Evolutionary conservation across 108 stramenopile genomes (phyloP).

Genomic region (Cylindrotheca closterium): DNA sequence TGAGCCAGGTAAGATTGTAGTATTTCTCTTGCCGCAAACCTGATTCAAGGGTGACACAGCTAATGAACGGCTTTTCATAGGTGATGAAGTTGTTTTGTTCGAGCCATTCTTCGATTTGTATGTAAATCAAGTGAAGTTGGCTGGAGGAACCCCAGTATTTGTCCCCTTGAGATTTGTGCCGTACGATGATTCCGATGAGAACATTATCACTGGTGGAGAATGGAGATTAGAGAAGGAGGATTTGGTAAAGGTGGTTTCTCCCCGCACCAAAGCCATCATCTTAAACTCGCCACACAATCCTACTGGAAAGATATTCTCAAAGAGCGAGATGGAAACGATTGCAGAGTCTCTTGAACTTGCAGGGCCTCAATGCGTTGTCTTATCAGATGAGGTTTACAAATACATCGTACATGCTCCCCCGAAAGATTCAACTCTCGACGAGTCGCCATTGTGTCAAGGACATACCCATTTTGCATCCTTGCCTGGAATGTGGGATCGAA

Average conservation of each 20-base stretch:
- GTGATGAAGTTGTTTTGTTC: constrained; percentile 93
- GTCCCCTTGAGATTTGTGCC: constrained; percentile 78
- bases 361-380: constrained; percentile 68
- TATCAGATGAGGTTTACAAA: constrained; percentile 99
- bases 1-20: constrained; percentile 46
- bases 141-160: constrained; percentile 79
- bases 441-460: constrained; percentile 56
- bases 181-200: constrained; percentile 30
- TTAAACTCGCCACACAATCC: constrained; percentile 98
- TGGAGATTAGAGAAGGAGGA: constrained; percentile 81
- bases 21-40: not conserved
- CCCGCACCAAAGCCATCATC: constrained; percentile 90
- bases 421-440: constrained; percentile 24
- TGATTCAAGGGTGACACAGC: not conserved
- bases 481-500: constrained; percentile 90
- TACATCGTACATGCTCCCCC: constrained; percentile 92
- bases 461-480: constrained; percentile 88
- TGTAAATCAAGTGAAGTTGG: constrained; percentile 81
- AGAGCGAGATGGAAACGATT: constrained; percentile 85
- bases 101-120: constrained; percentile 99
- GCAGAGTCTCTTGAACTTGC: constrained; percentile 77
- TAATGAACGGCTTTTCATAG: constrained; percentile 15
- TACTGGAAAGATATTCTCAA: constrained; percentile 95
- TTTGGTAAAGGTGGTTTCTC: constrained; percentile 73
- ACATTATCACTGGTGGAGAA: constrained; percentile 60